Evolutionary conservation across 345 rosid genomes (phyloP).

Genomic region (Gossypium stocksii): DNA sequence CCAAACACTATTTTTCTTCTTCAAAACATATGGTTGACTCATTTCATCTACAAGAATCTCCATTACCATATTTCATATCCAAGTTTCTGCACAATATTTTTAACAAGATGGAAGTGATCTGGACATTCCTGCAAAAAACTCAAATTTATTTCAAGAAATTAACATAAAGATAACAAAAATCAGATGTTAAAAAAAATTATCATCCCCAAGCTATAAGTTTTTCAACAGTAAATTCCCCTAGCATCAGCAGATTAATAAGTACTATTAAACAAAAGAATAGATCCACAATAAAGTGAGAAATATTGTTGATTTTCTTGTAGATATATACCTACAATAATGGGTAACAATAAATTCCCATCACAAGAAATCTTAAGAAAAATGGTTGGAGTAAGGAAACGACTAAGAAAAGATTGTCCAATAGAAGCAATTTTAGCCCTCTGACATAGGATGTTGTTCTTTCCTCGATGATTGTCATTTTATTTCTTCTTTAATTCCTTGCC

Average conservation of each 20-base stretch:
- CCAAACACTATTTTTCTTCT: too few species aligned
- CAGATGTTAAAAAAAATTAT: not conserved
- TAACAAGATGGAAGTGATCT: slow-evolving; percentile 67
- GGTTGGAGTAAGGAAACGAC: too few species aligned
- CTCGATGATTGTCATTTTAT: too few species aligned
- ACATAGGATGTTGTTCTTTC: too few species aligned
- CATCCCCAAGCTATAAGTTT: slow-evolving; percentile 46
- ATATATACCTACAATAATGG: too few species aligned
- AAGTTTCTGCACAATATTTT: slow-evolving; percentile 49
- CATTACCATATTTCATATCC: slow-evolving; percentile 76
- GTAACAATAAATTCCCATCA: too few species aligned
- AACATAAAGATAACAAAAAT: not conserved
- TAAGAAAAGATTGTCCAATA: too few species aligned
- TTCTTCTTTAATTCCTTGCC: too few species aligned
- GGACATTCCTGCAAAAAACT: slow-evolving; percentile 48
- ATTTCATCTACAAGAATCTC: too few species aligned
- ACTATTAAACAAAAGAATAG: slow-evolving; percentile 4
- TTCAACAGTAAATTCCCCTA: slow-evolving; percentile 75
- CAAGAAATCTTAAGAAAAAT: too few species aligned
- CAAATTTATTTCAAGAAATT: not conserved
- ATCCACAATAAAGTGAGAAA: not conserved
- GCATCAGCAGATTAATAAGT: slow-evolving; percentile 18
- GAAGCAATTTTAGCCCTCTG: too few species aligned
- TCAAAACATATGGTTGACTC: too few species aligned
- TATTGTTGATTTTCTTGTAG: not conserved